Percentiles rank a stretch among this genome's conserved stretches.
These are phyloP conservation scores for Globisporangium echinulatum DNA, from an alignment of 352 stramenopile genomes.

Conservation along the genomic window DNA sequence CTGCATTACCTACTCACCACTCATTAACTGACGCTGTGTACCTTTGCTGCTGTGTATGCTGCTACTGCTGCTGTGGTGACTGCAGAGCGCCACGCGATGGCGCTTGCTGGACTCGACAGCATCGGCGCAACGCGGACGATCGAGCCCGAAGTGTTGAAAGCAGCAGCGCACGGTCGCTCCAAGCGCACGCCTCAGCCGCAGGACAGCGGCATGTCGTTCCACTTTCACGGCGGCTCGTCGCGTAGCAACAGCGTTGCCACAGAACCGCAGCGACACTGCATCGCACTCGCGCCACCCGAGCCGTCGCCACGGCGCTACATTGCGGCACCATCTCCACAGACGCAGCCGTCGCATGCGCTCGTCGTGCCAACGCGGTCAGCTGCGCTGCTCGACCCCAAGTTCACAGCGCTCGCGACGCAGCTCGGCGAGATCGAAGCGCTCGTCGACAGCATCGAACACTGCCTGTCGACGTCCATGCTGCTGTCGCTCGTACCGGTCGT, in stretches of 20 bases:
- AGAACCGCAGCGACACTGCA: slow-evolving; percentile 1
- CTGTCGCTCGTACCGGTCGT: slow-evolving; percentile 31
- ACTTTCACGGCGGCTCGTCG: slow-evolving; percentile 37
- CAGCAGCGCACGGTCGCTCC: not conserved
- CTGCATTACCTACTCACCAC: too few species aligned
- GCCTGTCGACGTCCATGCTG: slow-evolving; percentile 29
- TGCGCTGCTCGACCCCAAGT: slow-evolving; percentile 19
- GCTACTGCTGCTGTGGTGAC: not conserved
- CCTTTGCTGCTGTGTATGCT: not conserved
- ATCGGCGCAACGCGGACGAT: slow-evolving; percentile 11
- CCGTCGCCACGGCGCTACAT: not conserved
- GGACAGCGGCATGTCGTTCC: slow-evolving; percentile 48
- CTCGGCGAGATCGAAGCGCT: slow-evolving; percentile 56
- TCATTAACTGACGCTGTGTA: too few species aligned
- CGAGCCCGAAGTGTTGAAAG: slow-evolving; percentile 18
- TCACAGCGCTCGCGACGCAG: slow-evolving; percentile 32
- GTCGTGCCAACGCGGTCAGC: slow-evolving; percentile 9
- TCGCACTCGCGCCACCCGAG: slow-evolving; percentile 19
- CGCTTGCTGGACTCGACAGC: slow-evolving; percentile 7
- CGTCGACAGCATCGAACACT: slow-evolving; percentile 46
- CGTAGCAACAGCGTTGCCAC: slow-evolving; percentile 10
- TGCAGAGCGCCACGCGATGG: slow-evolving; percentile 18
- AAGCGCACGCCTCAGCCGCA: slow-evolving; percentile 14
- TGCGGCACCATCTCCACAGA: not conserved
- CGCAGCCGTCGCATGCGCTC: slow-evolving; percentile 11